These are phyloP conservation scores for Ogataea sp. DNA, from an alignment of 805 yeast species.

Conservation along the genomic window DNA sequence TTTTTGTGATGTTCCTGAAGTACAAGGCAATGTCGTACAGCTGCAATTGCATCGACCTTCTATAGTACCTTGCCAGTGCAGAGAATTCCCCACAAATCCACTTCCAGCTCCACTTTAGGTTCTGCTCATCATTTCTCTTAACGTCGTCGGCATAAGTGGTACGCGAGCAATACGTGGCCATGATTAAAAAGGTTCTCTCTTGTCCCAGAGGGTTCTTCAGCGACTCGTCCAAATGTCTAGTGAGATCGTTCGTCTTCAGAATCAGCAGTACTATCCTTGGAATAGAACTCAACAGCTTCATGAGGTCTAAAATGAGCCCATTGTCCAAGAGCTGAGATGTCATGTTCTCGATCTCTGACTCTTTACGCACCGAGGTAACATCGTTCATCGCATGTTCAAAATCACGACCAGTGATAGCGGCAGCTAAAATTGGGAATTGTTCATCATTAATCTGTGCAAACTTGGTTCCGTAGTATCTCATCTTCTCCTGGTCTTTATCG, in stretches of 20 bases:
- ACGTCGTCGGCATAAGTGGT: constrained; percentile 63
- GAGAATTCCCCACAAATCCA: constrained; percentile 19
- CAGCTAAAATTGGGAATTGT: constrained; percentile 77
- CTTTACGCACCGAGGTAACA: constrained; percentile 43
- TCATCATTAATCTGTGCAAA: constrained; percentile 75
- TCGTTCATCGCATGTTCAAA: constrained; percentile 66
- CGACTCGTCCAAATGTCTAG: constrained; percentile 80
- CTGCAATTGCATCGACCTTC: constrained; percentile 22
- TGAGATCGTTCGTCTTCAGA: constrained; percentile 88
- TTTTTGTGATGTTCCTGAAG: background rate
- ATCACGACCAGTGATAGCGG: constrained; percentile 94
- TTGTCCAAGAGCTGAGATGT: constrained; percentile 51
- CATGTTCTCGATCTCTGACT: constrained; percentile 63
- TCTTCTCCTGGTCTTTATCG: constrained; percentile 54
- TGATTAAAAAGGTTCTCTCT: constrained; percentile 77
- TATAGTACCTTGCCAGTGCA: constrained; percentile 26
- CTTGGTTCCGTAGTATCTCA: constrained; percentile 66
- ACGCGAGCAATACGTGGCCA: constrained; percentile 84
- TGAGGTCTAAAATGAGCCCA: constrained; percentile 62
- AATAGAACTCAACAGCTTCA: constrained; percentile 68
- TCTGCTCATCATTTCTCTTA: constrained; percentile 3
- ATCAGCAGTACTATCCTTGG: constrained; percentile 84
- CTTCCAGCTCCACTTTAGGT: constrained; percentile 10
- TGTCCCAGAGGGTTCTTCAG: constrained; percentile 79
- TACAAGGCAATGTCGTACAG: constrained; percentile 24